Conservation (phyloP, 2,329 filamentous ascomycete genomes). For the Beauveria scarabaeidicola region DNA sequence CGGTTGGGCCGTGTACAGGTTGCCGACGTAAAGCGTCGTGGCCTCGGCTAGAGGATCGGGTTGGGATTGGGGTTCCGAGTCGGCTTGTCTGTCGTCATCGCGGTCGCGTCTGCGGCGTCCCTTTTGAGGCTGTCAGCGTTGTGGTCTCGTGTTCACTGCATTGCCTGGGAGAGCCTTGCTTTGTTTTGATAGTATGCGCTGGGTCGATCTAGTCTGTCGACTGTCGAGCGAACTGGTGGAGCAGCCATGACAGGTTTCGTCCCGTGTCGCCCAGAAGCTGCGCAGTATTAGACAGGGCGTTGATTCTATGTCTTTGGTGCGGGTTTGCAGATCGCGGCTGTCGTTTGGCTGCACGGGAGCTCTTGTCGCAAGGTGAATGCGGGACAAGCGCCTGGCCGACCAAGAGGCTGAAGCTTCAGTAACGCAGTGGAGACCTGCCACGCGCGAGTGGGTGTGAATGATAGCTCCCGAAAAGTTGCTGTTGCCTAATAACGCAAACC, state of each 20-base stretch:
- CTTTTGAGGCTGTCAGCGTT: constrained; percentile 29
- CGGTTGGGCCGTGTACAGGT: constrained; percentile 52
- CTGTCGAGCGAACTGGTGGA: constrained; percentile 40
- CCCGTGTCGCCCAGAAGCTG: not conserved
- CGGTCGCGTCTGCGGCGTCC: constrained; percentile 65
- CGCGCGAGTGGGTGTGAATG: not conserved
- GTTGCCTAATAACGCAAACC: too few species aligned
- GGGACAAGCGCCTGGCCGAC: not conserved
- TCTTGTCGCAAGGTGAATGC: constrained; percentile 5
- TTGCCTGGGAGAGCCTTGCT: constrained; percentile 41
- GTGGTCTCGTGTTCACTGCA: not conserved
- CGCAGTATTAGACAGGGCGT: not conserved
- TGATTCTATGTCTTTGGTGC: not conserved
- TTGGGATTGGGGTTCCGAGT: constrained; percentile 42
- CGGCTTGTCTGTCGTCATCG: constrained; percentile 41
- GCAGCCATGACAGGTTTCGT: not conserved
- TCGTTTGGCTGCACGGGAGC: not conserved
- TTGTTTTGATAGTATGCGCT: constrained; percentile 87
- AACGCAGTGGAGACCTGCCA: constrained; percentile 7
- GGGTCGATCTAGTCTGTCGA: constrained; percentile 86
- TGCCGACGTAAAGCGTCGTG: constrained; percentile 94
- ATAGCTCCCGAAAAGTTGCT: not conserved
- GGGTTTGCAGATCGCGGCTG: not conserved
- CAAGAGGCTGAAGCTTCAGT: constrained; percentile 7
- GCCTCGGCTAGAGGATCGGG: constrained; percentile 72